Conservation (phyloP, 345 rosid genomes). For the Boechera retrofracta region DNA sequence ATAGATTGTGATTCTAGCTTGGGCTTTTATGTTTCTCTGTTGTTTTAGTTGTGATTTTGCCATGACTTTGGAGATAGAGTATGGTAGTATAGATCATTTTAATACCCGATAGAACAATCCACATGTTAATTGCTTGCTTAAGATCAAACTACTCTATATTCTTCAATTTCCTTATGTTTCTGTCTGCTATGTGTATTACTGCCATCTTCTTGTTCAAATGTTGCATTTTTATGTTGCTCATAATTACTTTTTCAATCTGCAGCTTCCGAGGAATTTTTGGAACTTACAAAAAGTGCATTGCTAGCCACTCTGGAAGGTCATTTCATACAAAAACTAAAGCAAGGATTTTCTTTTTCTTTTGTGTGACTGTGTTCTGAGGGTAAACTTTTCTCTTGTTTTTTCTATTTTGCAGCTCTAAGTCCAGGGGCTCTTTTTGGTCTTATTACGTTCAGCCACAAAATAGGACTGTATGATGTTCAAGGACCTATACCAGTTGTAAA, state of each 20-base stretch:
- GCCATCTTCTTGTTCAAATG: not conserved
- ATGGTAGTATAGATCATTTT: not conserved
- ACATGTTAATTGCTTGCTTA: not conserved
- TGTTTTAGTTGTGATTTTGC: not conserved
- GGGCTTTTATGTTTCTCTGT: not conserved
- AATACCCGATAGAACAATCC: not conserved
- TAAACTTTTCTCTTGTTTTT: slow-evolving; percentile 16
- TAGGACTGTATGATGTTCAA: slow-evolving; percentile 95
- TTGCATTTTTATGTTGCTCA: slow-evolving; percentile 7
- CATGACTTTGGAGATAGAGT: not conserved
- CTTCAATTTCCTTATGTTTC: not conserved
- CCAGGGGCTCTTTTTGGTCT: slow-evolving; percentile 95
- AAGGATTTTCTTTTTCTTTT: slow-evolving; percentile 9
- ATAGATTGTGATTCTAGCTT: slow-evolving; percentile 14
- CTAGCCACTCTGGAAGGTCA: slow-evolving; percentile 93
- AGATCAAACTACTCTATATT: not conserved
- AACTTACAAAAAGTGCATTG: slow-evolving; percentile 92
- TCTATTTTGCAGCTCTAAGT: slow-evolving; percentile 65
- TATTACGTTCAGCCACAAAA: slow-evolving; percentile 90
- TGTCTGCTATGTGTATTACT: not conserved
- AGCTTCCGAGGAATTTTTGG: slow-evolving; percentile 99
- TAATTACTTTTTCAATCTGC: slow-evolving; percentile 33
- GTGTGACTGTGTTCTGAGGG: slow-evolving; percentile 26
- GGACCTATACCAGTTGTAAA: slow-evolving; percentile 90
- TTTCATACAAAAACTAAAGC: slow-evolving; percentile 21